These are phyloP conservation scores for Pezicula carpinea DNA, from an alignment of 2,329 filamentous ascomycete genomes.

Conservation along the genomic window DNA sequence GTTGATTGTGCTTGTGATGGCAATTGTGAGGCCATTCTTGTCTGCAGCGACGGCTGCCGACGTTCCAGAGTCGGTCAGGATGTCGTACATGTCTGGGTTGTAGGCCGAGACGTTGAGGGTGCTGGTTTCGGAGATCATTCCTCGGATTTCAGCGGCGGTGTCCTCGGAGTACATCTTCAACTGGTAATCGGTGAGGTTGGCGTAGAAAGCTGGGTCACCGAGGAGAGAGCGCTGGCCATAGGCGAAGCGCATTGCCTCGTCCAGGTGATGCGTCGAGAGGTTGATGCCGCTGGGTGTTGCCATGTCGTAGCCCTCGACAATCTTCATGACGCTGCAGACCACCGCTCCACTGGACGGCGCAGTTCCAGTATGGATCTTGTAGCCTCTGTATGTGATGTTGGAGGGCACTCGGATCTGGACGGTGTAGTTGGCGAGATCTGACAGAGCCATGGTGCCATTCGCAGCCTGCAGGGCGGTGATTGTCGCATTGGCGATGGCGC, in stretches of 20 bases:
- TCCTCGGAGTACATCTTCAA: constrained; percentile 46
- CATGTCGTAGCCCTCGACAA: constrained; percentile 67
- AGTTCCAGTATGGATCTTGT: constrained; percentile 62
- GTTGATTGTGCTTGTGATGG: constrained; percentile 64
- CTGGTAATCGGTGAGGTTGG: constrained; percentile 54
- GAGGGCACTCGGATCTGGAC: constrained; percentile 60
- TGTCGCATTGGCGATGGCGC: constrained; percentile 68
- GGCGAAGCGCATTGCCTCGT: constrained; percentile 63
- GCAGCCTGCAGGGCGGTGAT: constrained; percentile 61
- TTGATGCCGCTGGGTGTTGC: constrained; percentile 50
- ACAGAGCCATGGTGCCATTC: constrained; percentile 82
- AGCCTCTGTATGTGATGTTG: constrained; percentile 63
- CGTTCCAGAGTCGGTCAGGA: constrained; percentile 44
- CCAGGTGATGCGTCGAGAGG: constrained; percentile 59
- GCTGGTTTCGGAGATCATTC: constrained; percentile 51
- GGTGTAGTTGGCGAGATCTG: constrained; percentile 71
- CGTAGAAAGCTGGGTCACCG: constrained; percentile 58
- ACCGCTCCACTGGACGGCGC: constrained; percentile 78
- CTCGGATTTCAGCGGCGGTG: constrained; percentile 48
- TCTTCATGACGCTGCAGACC: constrained; percentile 71
- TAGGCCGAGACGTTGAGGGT: constrained; percentile 59
- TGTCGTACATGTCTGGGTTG: constrained; percentile 56
- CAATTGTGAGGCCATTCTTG: constrained; percentile 54
- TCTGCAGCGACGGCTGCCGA: constrained; percentile 52
- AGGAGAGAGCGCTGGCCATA: constrained; percentile 59